Evolutionary conservation across 768 basidiomycete species (phyloP), one percentile per base, ranked within the genome.

Genomic region (Tricholomella constricta): DNA sequence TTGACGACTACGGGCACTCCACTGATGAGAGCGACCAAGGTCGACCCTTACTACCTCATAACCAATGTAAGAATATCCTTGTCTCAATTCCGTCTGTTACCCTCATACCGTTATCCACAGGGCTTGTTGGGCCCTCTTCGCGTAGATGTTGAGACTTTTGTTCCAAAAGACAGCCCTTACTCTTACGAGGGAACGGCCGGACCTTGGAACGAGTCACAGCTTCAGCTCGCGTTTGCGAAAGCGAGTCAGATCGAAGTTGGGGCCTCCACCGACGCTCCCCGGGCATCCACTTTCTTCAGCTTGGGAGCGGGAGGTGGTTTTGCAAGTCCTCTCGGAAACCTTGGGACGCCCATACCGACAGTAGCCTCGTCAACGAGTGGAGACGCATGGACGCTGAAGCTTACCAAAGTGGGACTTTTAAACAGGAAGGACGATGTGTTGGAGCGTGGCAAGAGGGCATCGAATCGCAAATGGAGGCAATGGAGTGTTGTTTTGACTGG

Each of bases 1-100:
- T 48, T 60, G 5, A 58, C 57, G 32, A 52, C 64, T 43, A 61
- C 63, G 45, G 60, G 72, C 29, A 69, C 73, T 23, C 72, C 70
- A 15, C 63, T 80, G 19, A 63, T 44, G 54, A 85, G 81, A 63
- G 76, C 76, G 50, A 80, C 73, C 60, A 92, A 89, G 72, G 79
- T 96, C 31, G 96, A 98, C 65, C 89, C 93, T 1, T 98, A 98
- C 70, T 89, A 88, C 69, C 80, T 96, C 52, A 97, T 98, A 61
- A 82, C 82, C 32, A 83, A 86, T 67, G 92, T 89, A 65, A 67
- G 15, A 26, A 17, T 29, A 29, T 31, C 22, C 27, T 35, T 3
- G 15, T 32, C 20, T 10, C 11, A n/a, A 34, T 14, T 12, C 40
- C 27, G 17, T n/a, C 4, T 41, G 6, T 29, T 7, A 25, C 17